Percentiles rank a stretch among this genome's conserved stretches.
Evolutionary conservation across 805 yeast species (phyloP).

Genomic region (Saturnispora ahearnii): DNA sequence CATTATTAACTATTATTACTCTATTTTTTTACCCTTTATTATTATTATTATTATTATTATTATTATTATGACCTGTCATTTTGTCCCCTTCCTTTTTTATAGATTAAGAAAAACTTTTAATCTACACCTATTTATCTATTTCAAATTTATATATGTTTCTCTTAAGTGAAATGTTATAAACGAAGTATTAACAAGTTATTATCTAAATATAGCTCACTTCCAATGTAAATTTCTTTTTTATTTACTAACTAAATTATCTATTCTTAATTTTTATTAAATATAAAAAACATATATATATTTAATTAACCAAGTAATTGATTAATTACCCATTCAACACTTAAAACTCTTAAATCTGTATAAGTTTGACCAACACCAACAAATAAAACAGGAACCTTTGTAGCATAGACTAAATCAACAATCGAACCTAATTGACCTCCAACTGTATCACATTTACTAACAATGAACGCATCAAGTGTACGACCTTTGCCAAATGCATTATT

Average conservation of each 20-base stretch:
- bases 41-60: neutral
- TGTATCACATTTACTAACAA: conserved; percentile 91
- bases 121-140: neutral
- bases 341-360: conserved; percentile 83
- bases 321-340: conserved; percentile 90
- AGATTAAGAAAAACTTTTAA: neutral
- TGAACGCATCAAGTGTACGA: conserved; percentile 78
- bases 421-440: conserved; percentile 96
- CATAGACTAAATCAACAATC: conserved; percentile 95
- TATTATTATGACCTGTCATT: conserved; percentile 1
- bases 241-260: neutral
- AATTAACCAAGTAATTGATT: neutral
- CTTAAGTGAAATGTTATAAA: neutral
- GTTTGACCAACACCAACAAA: conserved; percentile 97
- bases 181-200: neutral
- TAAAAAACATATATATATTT: neutral
- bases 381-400: conserved; percentile 89
- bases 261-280: neutral
- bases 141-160: neutral
- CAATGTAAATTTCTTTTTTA: neutral
- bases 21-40: neutral
- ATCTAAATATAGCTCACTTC: neutral
- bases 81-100: neutral
- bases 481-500: conserved; percentile 85
- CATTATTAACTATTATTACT: neutral